These are phyloP conservation scores for Sugiyamaella valdiviana DNA, from an alignment of 805 yeast species.

Conservation along the genomic window DNA sequence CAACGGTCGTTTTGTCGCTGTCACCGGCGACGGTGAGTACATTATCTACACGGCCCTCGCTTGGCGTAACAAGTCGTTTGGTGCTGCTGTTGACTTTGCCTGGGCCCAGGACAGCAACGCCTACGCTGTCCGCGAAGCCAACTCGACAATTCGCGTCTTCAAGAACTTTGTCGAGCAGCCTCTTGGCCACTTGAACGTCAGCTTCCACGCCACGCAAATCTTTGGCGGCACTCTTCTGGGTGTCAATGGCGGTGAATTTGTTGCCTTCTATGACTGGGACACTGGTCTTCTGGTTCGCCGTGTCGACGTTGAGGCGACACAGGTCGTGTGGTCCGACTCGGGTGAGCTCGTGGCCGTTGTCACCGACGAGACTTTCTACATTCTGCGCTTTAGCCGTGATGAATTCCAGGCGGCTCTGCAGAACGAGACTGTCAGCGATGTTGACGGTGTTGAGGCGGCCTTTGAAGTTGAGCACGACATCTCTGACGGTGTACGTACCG, in stretches of 20 bases:
- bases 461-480: slow-evolving; percentile 82
- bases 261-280: slow-evolving; percentile 93
- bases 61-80: slow-evolving; percentile 94
- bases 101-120: slow-evolving; percentile 92
- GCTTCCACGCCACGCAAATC: slow-evolving; percentile 53
- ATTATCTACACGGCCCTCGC: slow-evolving; percentile 94
- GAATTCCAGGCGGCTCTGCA: slow-evolving; percentile 57
- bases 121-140: slow-evolving; percentile 74
- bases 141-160: slow-evolving; percentile 59
- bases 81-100: slow-evolving; percentile 81
- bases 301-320: slow-evolving; percentile 70
- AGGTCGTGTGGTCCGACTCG: slow-evolving; percentile 86
- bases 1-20: slow-evolving; percentile 94
- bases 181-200: slow-evolving; percentile 55
- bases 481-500: slow-evolving; percentile 74
- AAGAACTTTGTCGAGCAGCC: slow-evolving; percentile 80
- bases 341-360: slow-evolving; percentile 82
- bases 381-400: slow-evolving; percentile 67
- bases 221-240: slow-evolving; percentile 88
- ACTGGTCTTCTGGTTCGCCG: slow-evolving; percentile 76
- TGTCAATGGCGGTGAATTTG: slow-evolving; percentile 66
- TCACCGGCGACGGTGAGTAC: slow-evolving; percentile 96
- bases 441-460: slow-evolving; percentile 83
- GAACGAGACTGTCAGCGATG: slow-evolving; percentile 54
- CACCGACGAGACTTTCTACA: slow-evolving; percentile 66